These are phyloP conservation scores for Xylaria telfairii DNA, from an alignment of 495 filamentous ascomycete genomes.

Conservation along the genomic window DNA sequence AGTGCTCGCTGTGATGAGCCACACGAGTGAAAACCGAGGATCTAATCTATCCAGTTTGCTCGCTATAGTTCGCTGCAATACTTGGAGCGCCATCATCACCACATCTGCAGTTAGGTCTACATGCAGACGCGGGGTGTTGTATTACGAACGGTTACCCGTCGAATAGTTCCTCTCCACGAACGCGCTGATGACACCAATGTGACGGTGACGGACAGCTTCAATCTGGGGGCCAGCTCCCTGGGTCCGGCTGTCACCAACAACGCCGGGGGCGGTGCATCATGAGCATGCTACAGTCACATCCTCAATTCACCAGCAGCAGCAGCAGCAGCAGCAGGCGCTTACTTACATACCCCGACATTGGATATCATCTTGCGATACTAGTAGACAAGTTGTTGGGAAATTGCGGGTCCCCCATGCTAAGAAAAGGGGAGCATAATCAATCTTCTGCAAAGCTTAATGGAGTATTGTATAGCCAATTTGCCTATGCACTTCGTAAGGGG, in stretches of 20 bases:
- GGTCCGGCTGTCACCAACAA: constrained; percentile 13
- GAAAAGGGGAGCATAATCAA: constrained; percentile 13
- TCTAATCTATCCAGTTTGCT: neutral
- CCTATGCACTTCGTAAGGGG: constrained; percentile 13
- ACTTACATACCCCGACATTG: constrained; percentile 2
- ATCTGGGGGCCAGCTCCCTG: constrained; percentile 5
- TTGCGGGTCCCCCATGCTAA: constrained; percentile 1
- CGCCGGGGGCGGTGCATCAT: neutral
- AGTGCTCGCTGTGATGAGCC: neutral
- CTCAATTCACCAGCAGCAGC: neutral
- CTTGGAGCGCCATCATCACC: neutral
- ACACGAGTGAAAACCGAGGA: neutral
- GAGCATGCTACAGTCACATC: neutral
- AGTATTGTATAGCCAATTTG: constrained; percentile 9
- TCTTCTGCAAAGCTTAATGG: neutral
- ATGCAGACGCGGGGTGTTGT: neutral
- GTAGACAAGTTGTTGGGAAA: neutral
- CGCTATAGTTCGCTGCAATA: neutral
- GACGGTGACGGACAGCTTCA: neutral
- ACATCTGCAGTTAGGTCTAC: neutral
- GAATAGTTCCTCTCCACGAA: neutral
- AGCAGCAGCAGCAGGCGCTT: neutral
- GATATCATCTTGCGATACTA: neutral
- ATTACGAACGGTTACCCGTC: neutral
- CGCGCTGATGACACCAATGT: constrained; percentile 1